Percentiles rank a stretch among this genome's conserved stretches.
Conservation (phyloP, 192 early-diverging fungal species). For the Coemansia sp. region DNA sequence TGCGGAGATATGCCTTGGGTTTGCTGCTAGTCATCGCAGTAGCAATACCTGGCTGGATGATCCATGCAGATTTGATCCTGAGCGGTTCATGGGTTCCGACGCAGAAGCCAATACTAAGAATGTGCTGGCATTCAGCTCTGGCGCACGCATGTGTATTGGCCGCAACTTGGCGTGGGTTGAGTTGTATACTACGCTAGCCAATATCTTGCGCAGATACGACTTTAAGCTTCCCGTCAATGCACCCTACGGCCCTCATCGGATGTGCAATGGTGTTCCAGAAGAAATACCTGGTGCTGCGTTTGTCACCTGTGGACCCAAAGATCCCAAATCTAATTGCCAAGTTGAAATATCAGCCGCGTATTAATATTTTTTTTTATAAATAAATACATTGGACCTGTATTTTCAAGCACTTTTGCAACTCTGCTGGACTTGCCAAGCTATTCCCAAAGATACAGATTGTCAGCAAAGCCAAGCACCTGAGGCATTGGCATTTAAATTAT, state of each 20-base stretch:
- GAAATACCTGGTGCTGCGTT: slow-evolving; percentile 19
- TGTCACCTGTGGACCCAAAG: slow-evolving; percentile 22
- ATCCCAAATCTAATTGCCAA: slow-evolving; percentile 26
- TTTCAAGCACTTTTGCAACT: neutral
- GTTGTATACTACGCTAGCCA: slow-evolving; percentile 45
- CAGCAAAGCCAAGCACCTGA: too few species aligned
- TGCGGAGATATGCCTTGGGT: slow-evolving; percentile 18
- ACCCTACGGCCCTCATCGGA: slow-evolving; percentile 25
- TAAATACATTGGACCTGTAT: too few species aligned
- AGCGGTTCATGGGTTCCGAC: slow-evolving; percentile 37
- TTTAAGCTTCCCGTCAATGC: slow-evolving; percentile 19
- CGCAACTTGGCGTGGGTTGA: slow-evolving; percentile 43
- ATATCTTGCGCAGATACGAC: slow-evolving; percentile 39
- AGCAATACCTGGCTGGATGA: slow-evolving; percentile 11
- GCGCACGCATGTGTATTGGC: slow-evolving; percentile 47
- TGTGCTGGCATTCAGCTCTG: slow-evolving; percentile 34
- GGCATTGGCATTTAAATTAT: too few species aligned
- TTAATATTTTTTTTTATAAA: neutral
- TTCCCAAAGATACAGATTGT: too few species aligned
- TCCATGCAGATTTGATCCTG: slow-evolving; percentile 32
- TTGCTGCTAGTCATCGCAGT: slow-evolving; percentile 39
- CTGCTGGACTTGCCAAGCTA: too few species aligned
- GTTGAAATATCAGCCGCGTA: slow-evolving; percentile 14
- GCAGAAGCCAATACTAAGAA: slow-evolving; percentile 5
- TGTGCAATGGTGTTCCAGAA: neutral